Conservation (phyloP, 2,329 filamentous ascomycete genomes). For the Eutypella sp. region DNA sequence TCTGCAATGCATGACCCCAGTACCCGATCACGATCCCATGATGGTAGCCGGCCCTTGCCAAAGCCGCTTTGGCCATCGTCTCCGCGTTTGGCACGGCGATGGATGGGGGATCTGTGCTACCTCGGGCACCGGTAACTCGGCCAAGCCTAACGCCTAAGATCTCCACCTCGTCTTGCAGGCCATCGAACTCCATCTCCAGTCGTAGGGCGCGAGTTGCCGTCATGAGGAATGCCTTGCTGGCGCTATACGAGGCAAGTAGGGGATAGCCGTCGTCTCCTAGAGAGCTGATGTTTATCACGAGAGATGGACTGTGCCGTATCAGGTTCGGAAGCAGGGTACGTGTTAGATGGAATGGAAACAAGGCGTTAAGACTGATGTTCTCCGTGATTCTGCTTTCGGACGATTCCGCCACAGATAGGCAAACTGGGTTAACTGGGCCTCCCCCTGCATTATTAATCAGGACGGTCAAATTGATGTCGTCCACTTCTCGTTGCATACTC, state of each 20-base stretch:
- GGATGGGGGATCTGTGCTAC: slow-evolving; percentile 2
- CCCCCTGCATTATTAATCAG: slow-evolving; percentile 55
- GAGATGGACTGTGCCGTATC: slow-evolving; percentile 31
- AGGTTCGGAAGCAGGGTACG: slow-evolving; percentile 41
- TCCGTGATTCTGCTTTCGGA: slow-evolving; percentile 32
- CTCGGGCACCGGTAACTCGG: slow-evolving; percentile 4
- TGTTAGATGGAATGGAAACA: slow-evolving; percentile 47
- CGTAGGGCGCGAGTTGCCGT: slow-evolving; percentile 34
- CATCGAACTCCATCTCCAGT: slow-evolving; percentile 32
- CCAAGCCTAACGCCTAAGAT: slow-evolving; percentile 5
- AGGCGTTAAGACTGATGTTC: slow-evolving; percentile 42
- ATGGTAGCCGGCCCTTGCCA: slow-evolving; percentile 7
- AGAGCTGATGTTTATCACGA: slow-evolving; percentile 48
- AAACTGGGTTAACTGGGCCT: slow-evolving; percentile 25
- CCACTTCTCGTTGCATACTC: slow-evolving; percentile 13
- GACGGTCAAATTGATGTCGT: slow-evolving; percentile 41
- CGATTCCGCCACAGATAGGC: slow-evolving; percentile 30
- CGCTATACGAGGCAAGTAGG: slow-evolving; percentile 40
- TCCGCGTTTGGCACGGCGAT: slow-evolving; percentile 5
- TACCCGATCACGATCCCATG: slow-evolving; percentile 7
- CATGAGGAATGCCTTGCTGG: slow-evolving; percentile 41
- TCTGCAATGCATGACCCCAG: slow-evolving; percentile 7
- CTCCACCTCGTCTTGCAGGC: neutral
- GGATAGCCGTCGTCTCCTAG: slow-evolving; percentile 41
- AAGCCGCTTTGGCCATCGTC: slow-evolving; percentile 7